These are phyloP conservation scores for Psophocarpus tetragonolobus DNA, from an alignment of 306 rosid genomes.

Conservation along the genomic window DNA sequence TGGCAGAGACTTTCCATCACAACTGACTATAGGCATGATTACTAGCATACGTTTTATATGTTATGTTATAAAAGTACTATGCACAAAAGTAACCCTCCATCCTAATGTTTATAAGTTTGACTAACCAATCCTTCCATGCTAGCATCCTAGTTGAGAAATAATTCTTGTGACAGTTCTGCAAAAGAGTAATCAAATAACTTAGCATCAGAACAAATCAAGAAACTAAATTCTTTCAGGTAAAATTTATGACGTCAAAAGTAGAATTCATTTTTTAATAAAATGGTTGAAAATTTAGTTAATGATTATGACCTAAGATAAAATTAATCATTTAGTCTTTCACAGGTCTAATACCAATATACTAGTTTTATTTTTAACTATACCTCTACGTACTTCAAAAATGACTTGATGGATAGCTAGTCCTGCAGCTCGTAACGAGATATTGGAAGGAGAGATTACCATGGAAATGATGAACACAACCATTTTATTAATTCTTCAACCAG, in stretches of 20 bases:
- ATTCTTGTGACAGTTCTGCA: neutral
- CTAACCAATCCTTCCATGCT: neutral
- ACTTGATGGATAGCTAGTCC: slow-evolving; percentile 52
- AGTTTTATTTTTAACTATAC: slow-evolving; percentile 42
- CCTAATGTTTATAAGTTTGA: neutral
- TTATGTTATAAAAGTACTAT: neutral
- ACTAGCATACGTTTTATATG: neutral
- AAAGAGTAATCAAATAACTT: neutral
- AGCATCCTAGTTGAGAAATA: neutral
- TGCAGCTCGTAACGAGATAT: slow-evolving; percentile 52
- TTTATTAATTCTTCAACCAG: slow-evolving; percentile 49
- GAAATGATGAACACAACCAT: slow-evolving; percentile 21
- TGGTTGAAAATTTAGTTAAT: neutral
- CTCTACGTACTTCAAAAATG: slow-evolving; percentile 68
- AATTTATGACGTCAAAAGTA: neutral
- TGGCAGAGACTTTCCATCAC: slow-evolving; percentile 88
- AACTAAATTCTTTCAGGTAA: neutral
- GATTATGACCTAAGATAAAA: neutral
- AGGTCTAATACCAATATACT: neutral
- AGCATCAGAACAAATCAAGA: neutral
- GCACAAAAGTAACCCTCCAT: slow-evolving; percentile 17
- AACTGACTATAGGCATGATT: slow-evolving; percentile 73
- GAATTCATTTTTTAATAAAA: neutral
- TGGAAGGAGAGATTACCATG: slow-evolving; percentile 47
- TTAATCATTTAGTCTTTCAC: neutral